Evolutionary conservation across 345 rosid species (phyloP).

Genomic region (Acer saccharum): DNA sequence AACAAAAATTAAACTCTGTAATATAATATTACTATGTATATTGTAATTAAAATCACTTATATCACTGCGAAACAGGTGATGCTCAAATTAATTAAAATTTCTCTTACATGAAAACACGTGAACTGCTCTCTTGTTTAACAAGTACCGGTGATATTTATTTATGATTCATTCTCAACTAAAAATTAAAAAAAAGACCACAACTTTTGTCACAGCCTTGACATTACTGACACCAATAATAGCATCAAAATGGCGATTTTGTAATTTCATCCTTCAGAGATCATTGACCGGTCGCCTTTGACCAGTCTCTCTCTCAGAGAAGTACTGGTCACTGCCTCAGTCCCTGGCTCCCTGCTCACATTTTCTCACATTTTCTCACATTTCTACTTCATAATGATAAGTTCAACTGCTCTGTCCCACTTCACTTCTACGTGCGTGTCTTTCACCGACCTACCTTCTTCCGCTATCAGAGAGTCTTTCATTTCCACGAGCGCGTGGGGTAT

Average conservation of each 20-base stretch:
- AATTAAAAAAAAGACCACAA: conserved; percentile 14
- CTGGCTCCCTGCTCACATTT: too few relatives aligned
- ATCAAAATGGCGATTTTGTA: conserved; percentile 36
- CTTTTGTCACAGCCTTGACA: conserved; percentile 20
- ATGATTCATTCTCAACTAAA: neutral
- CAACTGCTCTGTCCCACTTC: neutral
- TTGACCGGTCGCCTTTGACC: conserved; percentile 65
- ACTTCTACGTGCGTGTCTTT: neutral
- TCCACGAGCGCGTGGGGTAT: neutral
- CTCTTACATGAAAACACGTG: too few relatives aligned
- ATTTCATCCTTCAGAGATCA: conserved; percentile 34
- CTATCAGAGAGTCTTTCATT: neutral
- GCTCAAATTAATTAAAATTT: too few relatives aligned
- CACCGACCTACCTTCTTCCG: neutral
- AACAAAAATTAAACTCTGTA: too few relatives aligned
- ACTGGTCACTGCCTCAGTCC: conserved; percentile 3
- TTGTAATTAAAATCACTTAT: too few relatives aligned
- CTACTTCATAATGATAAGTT: conserved; percentile 30
- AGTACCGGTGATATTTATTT: too few relatives aligned
- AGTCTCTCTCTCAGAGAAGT: conserved; percentile 28
- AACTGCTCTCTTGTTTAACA: too few relatives aligned
- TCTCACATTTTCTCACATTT: conserved; percentile 24
- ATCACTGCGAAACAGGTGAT: too few relatives aligned
- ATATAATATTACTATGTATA: too few relatives aligned
- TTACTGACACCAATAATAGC: conserved; percentile 26